A percentile compares a stretch with the other conserved stretches of the same genome.
phyloP scores from a whole-genome alignment of 352 stramenopile genomes.

The Pythium sukuiense region DNA sequence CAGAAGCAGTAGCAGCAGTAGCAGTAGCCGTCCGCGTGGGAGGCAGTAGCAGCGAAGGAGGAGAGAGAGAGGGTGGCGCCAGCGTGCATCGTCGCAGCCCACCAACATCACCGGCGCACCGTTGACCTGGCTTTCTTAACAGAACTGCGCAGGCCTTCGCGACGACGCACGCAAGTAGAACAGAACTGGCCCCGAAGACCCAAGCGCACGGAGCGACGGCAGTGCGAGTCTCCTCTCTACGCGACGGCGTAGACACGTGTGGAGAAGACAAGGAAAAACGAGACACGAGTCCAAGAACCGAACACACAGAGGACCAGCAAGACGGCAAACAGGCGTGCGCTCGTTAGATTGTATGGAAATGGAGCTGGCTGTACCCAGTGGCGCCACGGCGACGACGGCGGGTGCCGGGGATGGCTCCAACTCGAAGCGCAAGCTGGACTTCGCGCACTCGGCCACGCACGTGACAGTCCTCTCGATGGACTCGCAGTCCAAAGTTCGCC shows the following conservation, averaged over 20 bases:
- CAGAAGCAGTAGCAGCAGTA: neutral
- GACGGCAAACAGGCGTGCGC: conserved; percentile 1
- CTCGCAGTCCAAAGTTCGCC: conserved; percentile 53
- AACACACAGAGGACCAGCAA: conserved; percentile 2
- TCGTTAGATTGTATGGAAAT: conserved; percentile 24
- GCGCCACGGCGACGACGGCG: conserved; percentile 1
- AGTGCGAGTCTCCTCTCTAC: neutral
- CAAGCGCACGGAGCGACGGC: neutral
- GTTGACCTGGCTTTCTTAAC: neutral
- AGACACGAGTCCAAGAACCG: conserved; percentile 1
- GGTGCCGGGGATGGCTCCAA: conserved; percentile 38
- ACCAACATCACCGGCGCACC: neutral
- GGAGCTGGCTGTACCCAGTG: conserved; percentile 30
- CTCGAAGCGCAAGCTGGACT: conserved; percentile 72
- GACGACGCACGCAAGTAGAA: conserved; percentile 15
- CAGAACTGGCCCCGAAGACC: conserved; percentile 13
- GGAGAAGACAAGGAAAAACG: neutral
- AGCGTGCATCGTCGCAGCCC: conserved; percentile 16
- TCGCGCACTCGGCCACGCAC: conserved; percentile 25
- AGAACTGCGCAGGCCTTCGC: neutral
- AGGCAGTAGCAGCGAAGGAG: conserved; percentile 6
- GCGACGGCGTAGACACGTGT: neutral
- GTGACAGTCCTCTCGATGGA: conserved; percentile 36
- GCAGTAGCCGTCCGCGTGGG: conserved; percentile 4
- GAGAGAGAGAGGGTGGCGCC: conserved; percentile 12